Evolutionary conservation across 2,329 filamentous ascomycete species (phyloP), one percentile per base, ranked within the genome.

Genomic region (Alternaria sp.): DNA sequence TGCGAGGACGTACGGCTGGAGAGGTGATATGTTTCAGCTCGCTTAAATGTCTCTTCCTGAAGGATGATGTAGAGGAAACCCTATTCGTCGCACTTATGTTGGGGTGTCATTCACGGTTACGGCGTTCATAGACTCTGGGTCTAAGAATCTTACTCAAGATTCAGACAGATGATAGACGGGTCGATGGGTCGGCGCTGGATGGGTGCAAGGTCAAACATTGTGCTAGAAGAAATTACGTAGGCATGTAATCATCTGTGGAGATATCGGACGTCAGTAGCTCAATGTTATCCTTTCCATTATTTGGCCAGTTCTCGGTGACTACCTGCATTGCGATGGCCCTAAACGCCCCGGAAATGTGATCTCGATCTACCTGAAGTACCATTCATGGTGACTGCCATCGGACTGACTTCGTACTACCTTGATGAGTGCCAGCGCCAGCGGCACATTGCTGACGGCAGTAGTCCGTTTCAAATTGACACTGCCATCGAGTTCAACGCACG

Each of bases 1-100:
- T 55, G 79, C 74, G 55, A 77, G 84, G 49, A 79, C 82, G 0
- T 89, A 85, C 76, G 86, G 84, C 1, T 88, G 85, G 86, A 33
- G 11, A 7, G 45, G 41, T 8, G 44, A 55, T 8, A 60, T 46
- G 45, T 60, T 66, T 46, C 30, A 47, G 8, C 55, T 66, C 10
- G 18, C 25, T 14, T 61, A 30, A 57, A 18, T 50, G 2, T 37
- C 33, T n/a, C 33, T 37, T 37, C 11, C 33, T 37, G 7, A 3
- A 4, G 33, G 33, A 37, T 6, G 12, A n/a, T 15, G 33, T 37
- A 15, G 33, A 9, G 33, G 14, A 37, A 37, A 37, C 33, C 14
- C 33, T n/a, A 37, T 37, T 37, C 12, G 33, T 37, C 33, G 12
- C 33, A 15, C 14, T 37, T 37, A 6, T 8, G 14, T 15, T 15